Base-by-base conservation (phyloP, 139 green algal genomes). In the Desmodesmus armatus region DNA sequence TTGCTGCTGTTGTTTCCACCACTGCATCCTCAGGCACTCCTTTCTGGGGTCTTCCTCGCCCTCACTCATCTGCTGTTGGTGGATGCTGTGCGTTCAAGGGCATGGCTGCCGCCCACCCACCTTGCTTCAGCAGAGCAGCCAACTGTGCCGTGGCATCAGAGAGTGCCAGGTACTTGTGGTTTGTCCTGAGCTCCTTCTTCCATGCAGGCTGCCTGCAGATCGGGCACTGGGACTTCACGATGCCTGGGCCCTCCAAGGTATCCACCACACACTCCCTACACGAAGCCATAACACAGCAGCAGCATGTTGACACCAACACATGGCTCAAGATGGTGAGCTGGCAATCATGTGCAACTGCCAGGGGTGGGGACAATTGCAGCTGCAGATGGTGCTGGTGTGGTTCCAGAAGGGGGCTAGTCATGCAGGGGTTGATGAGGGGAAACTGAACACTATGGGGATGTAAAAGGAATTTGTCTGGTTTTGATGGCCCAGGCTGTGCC, bases 161-260 rank as follows among this genome's bases (percentile, higher is more conserved):
- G 17, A 75, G 31, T 47, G 60, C 78, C 2, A 11, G 70, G 51
- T 72, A 80, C 39, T 80, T 78, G 29, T 80, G 47, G 69, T 95
- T 95, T 29, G 3, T 79, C 0, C 33, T 11, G 2, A 95, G 83
- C 40, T 95, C 88, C 3, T 90, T 89, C 69, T 95, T 95, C 92
- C 92, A 95, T 47, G 65, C 87, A 17, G 92, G 92, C 66, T 86
- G 66, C 3, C 53, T 33, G 87, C 92, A 95, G 15, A 31, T 66
- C 0, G 92, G 92, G 87, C 92, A 95, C 70, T 91, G 69, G 2
- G 91, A 94, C 66, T 88, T 89, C 41, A 53, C 88, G 66, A 95
- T 94, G 58, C 92, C 92, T 11, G 87, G 85, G 3, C 92, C 92
- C 51, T 95, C 92, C 11, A 95, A 65, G 2, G 85, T 92, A 1